phyloP scores from a whole-genome alignment of 129 eudicot genomes.

The Apium graveolens region DNA sequence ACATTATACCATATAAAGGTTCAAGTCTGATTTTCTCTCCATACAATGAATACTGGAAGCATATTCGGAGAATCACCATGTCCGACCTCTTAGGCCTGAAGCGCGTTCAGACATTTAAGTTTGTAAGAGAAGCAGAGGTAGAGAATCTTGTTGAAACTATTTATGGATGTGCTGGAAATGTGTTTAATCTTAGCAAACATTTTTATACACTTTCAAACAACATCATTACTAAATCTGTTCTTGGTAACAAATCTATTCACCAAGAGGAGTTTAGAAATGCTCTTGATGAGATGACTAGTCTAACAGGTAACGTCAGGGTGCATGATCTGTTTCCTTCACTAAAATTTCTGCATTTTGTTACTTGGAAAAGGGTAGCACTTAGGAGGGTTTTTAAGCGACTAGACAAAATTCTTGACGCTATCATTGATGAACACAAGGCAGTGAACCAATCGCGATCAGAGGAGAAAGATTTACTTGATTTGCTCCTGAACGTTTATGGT shows the following conservation, averaged over 20 bases:
- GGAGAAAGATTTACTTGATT: conserved; percentile 4
- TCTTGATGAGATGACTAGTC: conserved; percentile 1
- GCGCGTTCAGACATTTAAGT: background rate
- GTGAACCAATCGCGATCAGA: background rate
- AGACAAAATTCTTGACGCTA: background rate
- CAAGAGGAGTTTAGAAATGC: background rate
- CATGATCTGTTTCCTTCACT: conserved; percentile 1
- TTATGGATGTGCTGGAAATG: background rate
- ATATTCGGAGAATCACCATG: background rate
- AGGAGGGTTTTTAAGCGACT: background rate
- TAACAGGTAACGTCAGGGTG: background rate
- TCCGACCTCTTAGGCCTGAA: background rate
- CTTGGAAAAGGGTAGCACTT: background rate
- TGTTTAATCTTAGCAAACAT: background rate
- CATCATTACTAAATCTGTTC: background rate
- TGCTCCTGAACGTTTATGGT: background rate
- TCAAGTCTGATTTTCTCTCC: conserved; percentile 7
- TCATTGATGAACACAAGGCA: conserved; percentile 2
- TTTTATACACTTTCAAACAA: background rate
- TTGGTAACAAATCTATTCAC: background rate
- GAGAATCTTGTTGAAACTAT: background rate
- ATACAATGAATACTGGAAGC: conserved; percentile 7
- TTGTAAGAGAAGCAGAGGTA: conserved; percentile 5
- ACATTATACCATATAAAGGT: background rate
- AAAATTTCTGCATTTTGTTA: background rate